phyloP scores from a whole-genome alignment of 768 basidiomycete genomes.

The Tylopilus rubrobrunneus region DNA sequence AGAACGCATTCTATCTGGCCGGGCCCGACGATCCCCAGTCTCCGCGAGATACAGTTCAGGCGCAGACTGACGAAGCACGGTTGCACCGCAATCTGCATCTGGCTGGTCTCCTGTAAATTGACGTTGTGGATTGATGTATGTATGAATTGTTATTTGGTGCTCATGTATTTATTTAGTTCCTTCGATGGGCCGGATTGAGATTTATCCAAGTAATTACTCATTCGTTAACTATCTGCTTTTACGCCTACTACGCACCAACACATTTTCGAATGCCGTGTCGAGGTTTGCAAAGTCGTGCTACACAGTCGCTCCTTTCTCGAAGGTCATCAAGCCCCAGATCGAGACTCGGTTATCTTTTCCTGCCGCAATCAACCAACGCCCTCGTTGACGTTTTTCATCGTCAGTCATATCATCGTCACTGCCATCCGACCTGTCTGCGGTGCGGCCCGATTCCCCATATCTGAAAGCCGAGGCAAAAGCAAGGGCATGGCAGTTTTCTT shows the following conservation, averaged over 20 bases:
- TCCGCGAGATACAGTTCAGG: constrained; percentile 3
- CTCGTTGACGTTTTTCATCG: constrained; percentile 41
- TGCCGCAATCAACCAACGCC: constrained; percentile 62
- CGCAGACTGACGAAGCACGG: constrained; percentile 41
- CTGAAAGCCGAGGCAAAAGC: constrained; percentile 51
- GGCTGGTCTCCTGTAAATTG: constrained; percentile 48
- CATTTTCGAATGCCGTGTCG: not conserved
- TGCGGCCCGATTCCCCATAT: not conserved
- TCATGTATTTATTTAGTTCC: not conserved
- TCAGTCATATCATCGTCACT: constrained; percentile 40
- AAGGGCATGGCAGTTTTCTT: constrained; percentile 68
- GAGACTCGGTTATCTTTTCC: constrained; percentile 68
- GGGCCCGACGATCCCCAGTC: constrained; percentile 22
- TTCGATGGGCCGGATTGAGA: not conserved
- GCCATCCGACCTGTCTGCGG: constrained; percentile 15
- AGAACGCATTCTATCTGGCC: constrained; percentile 48
- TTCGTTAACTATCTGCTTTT: constrained; percentile 19
- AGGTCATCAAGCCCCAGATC: constrained; percentile 62
- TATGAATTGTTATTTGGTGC: constrained; percentile 4
- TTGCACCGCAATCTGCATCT: constrained; percentile 47
- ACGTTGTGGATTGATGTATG: not conserved
- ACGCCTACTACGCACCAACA: constrained; percentile 6
- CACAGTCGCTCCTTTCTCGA: constrained; percentile 7
- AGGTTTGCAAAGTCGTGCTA: not conserved
- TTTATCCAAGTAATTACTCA: constrained; percentile 3